Evolutionary conservation across 2,329 filamentous ascomycete species (phyloP).

Genomic region (Alternaria sp.): DNA sequence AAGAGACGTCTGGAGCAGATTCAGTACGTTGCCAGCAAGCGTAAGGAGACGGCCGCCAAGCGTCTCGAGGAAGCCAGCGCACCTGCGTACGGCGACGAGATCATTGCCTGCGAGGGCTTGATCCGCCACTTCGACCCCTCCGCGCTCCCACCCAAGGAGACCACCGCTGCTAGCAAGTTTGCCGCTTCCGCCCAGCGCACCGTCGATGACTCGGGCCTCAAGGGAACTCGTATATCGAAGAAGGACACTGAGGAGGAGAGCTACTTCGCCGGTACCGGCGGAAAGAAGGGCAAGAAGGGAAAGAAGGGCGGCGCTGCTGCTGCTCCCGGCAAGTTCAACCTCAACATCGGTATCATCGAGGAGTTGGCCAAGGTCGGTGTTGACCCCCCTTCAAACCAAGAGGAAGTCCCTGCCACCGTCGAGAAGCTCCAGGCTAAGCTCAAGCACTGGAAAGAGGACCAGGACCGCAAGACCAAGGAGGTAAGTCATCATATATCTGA

Average conservation of each 20-base stretch:
- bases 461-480: conserved; percentile 87
- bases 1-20: conserved; percentile 83
- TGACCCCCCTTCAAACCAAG: conserved; percentile 85
- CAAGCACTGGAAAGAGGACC: conserved; percentile 88
- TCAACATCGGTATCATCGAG: conserved; percentile 90
- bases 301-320: conserved; percentile 76
- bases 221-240: conserved; percentile 82
- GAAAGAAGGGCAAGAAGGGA: conserved; percentile 88
- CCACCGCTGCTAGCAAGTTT: conserved; percentile 69
- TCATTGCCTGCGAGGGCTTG: conserved; percentile 84
- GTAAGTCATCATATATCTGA: conserved; percentile 62
- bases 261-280: conserved; percentile 76
- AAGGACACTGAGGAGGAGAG: conserved; percentile 91
- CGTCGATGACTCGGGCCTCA: conserved; percentile 82
- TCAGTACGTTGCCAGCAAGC: conserved; percentile 73
- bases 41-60: conserved; percentile 77
- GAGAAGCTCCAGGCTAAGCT: conserved; percentile 96
- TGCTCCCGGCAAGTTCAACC: conserved; percentile 73
- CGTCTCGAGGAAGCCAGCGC: conserved; percentile 82
- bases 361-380: conserved; percentile 85
- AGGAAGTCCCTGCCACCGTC: conserved; percentile 78
- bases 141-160: conserved; percentile 69
- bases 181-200: conserved; percentile 78
- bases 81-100: conserved; percentile 91
- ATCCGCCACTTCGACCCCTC: conserved; percentile 91